Conservation (phyloP, 495 filamentous ascomycete genomes). For the Articulospora tetracladia region DNA sequence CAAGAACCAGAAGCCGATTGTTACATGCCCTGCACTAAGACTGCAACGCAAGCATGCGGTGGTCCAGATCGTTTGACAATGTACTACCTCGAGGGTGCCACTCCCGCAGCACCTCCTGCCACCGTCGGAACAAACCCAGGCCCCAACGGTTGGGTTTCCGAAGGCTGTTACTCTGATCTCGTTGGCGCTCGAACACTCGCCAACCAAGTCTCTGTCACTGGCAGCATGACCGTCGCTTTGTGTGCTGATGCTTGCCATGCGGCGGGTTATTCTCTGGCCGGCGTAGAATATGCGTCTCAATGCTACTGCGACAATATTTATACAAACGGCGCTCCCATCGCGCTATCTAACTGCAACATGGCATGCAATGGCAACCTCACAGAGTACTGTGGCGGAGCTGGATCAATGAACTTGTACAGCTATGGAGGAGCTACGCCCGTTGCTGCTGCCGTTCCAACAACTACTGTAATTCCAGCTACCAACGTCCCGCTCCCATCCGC, state of each 20-base stretch:
- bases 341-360: slow-evolving; percentile 18
- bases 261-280: slow-evolving; percentile 43
- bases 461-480: neutral
- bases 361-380: slow-evolving; percentile 16
- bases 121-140: slow-evolving; percentile 1
- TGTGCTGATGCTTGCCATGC: slow-evolving; percentile 38
- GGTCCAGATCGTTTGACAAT: slow-evolving; percentile 48
- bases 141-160: slow-evolving; percentile 22
- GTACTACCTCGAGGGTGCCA: slow-evolving; percentile 30
- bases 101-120: slow-evolving; percentile 1
- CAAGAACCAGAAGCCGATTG: slow-evolving; percentile 34
- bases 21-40: slow-evolving; percentile 42
- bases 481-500: slow-evolving; percentile 4
- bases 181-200: slow-evolving; percentile 13
- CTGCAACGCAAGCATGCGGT: slow-evolving; percentile 43
- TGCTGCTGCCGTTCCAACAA: neutral
- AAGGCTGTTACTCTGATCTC: slow-evolving; percentile 31
- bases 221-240: slow-evolving; percentile 27
- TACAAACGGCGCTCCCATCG: slow-evolving; percentile 10
- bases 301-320: slow-evolving; percentile 50
- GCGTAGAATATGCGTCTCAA: slow-evolving; percentile 41
- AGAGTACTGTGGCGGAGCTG: slow-evolving; percentile 20
- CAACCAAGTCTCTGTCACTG: slow-evolving; percentile 10
- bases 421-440: slow-evolving; percentile 7
- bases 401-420: slow-evolving; percentile 18